phyloP scores from a whole-genome alignment of 2,329 filamentous ascomycete genomes.

The Nakataea oryzae region DNA sequence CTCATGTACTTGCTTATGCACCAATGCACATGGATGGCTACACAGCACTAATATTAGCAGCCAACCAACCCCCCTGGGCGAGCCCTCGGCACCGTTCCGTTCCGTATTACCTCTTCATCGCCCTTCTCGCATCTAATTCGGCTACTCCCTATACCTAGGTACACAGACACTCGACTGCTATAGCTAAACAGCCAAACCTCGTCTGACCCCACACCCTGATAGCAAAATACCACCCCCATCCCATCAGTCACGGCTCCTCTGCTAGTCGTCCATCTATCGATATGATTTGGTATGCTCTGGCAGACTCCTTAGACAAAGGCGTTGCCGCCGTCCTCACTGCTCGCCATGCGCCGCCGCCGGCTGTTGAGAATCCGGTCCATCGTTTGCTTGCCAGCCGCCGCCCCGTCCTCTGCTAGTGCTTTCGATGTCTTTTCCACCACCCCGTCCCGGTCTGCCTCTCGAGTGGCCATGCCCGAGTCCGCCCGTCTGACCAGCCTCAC shows the following conservation, averaged over 20 bases:
- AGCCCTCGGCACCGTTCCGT: no score
- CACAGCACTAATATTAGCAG: no score
- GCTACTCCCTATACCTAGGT: no score
- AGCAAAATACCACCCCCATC: no score
- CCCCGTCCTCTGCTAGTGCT: conserved; percentile 15
- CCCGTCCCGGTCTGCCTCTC: background rate
- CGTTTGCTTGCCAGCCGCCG: conserved; percentile 37
- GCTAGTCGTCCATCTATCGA: background rate
- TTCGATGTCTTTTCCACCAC: conserved; percentile 10
- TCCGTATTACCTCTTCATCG: no score
- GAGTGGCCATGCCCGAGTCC: background rate
- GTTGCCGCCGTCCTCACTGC: conserved; percentile 21
- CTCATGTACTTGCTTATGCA: no score
- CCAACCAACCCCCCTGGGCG: no score
- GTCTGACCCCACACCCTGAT: no score
- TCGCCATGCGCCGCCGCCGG: conserved; percentile 29
- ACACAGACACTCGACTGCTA: no score
- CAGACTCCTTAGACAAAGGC: conserved; percentile 18
- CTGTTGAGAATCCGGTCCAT: conserved; percentile 44
- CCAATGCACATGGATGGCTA: no score
- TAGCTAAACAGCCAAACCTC: no score
- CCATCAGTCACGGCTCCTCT: background rate
- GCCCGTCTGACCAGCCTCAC: conserved; percentile 2
- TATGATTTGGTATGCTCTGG: background rate
- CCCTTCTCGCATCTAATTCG: no score